These are phyloP conservation scores for Elsinoe ampelina DNA, from an alignment of 2,329 filamentous ascomycete genomes.

Conservation along the genomic window DNA sequence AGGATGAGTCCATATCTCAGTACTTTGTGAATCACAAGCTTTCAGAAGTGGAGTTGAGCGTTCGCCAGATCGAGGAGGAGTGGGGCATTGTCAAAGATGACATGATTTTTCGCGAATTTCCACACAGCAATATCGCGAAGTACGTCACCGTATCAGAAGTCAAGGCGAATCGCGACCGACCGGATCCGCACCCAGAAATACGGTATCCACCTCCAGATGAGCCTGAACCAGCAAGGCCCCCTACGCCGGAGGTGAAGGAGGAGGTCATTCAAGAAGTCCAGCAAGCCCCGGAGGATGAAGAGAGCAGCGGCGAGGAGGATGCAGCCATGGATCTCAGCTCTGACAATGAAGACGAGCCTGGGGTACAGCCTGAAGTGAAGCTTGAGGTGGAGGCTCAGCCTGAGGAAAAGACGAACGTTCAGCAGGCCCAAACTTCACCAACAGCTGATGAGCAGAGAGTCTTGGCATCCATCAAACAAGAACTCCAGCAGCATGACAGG, in stretches of 20 bases:
- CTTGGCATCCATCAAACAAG: background rate
- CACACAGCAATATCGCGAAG: constrained; percentile 28
- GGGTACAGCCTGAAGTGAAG: background rate
- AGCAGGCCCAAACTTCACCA: too few species aligned
- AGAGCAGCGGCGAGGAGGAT: constrained; percentile 13
- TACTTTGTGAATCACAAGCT: constrained; percentile 38
- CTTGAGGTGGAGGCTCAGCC: background rate
- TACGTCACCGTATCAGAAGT: constrained; percentile 37
- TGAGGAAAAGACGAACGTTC: too few species aligned
- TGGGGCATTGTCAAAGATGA: constrained; percentile 44
- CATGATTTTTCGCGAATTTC: constrained; percentile 41
- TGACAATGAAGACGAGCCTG: constrained; percentile 10
- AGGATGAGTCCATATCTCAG: constrained; percentile 41
- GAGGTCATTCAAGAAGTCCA: constrained; percentile 22
- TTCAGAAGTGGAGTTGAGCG: constrained; percentile 37
- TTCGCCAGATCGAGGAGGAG: constrained; percentile 39
- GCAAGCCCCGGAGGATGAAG: constrained; percentile 19
- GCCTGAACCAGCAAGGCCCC: background rate
- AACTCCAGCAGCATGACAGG: background rate
- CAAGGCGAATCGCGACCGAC: constrained; percentile 31
- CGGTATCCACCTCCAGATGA: constrained; percentile 10
- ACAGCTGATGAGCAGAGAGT: background rate
- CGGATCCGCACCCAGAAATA: constrained; percentile 22
- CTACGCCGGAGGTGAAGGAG: constrained; percentile 15
- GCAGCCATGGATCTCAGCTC: constrained; percentile 18